Evolutionary conservation across 2,329 filamentous ascomycete genomes (phyloP).

Genomic region (Aschersonia sp.): DNA sequence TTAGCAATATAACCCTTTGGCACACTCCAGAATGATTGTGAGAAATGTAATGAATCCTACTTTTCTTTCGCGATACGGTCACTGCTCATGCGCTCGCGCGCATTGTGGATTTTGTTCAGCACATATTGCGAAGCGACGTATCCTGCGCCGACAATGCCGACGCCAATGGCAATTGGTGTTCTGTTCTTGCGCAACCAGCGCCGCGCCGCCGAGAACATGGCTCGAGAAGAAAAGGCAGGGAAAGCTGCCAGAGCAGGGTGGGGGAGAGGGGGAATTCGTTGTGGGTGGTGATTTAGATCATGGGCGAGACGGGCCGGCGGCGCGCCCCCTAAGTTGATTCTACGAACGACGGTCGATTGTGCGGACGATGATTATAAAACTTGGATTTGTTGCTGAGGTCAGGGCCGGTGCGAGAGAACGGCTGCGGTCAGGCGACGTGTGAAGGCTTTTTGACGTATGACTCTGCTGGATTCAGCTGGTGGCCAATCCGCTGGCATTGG

Average conservation of each 20-base stretch:
- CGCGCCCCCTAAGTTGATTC: too few species aligned
- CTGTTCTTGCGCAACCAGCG: constrained; percentile 89
- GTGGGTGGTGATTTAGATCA: too few species aligned
- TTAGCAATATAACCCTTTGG: too few species aligned
- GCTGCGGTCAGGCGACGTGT: not conserved
- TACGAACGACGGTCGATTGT: too few species aligned
- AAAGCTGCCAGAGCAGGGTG: not conserved
- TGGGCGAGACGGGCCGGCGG: too few species aligned
- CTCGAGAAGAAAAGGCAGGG: not conserved
- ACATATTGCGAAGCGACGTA: constrained; percentile 93
- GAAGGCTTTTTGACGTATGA: not conserved
- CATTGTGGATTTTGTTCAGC: constrained; percentile 78
- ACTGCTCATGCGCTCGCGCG: constrained; percentile 89
- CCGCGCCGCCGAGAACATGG: constrained; percentile 58
- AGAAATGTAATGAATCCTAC: constrained; percentile 29
- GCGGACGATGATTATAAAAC: too few species aligned
- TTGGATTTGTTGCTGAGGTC: too few species aligned
- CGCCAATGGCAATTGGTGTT: constrained; percentile 76
- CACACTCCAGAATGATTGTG: too few species aligned
- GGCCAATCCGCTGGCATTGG: not conserved
- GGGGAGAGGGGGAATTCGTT: not conserved
- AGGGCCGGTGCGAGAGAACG: not conserved
- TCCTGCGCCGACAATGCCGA: constrained; percentile 74
- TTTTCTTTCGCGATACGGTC: constrained; percentile 95
- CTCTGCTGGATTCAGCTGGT: not conserved